Evolutionary conservation across 257 asterid genomes (phyloP).

Genomic region (Fraxinus pennsylvanica): DNA sequence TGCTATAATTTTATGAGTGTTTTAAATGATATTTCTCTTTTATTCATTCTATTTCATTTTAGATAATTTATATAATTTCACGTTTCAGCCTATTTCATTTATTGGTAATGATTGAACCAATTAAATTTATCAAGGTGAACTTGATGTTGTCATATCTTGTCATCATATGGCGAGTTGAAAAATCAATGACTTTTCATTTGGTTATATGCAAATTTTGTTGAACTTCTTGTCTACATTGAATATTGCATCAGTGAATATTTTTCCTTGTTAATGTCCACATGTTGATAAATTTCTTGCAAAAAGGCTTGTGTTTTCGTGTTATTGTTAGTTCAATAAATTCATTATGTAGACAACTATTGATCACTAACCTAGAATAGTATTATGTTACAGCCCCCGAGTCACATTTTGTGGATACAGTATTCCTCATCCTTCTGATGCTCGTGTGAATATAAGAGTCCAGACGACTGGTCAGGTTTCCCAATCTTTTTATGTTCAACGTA

Average conservation of each 20-base stretch:
- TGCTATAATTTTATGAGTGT: neutral
- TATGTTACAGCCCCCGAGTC: constrained; percentile 73
- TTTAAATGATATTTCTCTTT: neutral
- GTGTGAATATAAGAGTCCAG: constrained; percentile 89
- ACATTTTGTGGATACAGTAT: constrained; percentile 90
- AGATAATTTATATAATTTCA: neutral
- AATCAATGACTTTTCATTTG: neutral
- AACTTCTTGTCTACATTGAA: neutral
- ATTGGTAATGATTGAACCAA: neutral
- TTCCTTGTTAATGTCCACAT: neutral
- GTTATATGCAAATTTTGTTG: neutral
- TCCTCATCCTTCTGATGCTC: constrained; percentile 94
- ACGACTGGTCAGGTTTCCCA: constrained; percentile 64
- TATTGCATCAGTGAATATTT: neutral
- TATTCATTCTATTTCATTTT: neutral
- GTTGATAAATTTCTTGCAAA: neutral
- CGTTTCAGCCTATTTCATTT: neutral
- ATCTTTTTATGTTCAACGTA: neutral
- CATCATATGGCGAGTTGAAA: neutral
- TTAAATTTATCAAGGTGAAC: neutral
- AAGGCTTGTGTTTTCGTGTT: neutral
- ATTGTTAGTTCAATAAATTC: neutral
- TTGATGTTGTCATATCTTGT: neutral
- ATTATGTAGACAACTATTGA: neutral
- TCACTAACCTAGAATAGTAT: constrained; percentile 8